These are phyloP conservation scores for Triglochin maritima DNA, from an alignment of 106 monocot genomes.

Conservation along the genomic window DNA sequence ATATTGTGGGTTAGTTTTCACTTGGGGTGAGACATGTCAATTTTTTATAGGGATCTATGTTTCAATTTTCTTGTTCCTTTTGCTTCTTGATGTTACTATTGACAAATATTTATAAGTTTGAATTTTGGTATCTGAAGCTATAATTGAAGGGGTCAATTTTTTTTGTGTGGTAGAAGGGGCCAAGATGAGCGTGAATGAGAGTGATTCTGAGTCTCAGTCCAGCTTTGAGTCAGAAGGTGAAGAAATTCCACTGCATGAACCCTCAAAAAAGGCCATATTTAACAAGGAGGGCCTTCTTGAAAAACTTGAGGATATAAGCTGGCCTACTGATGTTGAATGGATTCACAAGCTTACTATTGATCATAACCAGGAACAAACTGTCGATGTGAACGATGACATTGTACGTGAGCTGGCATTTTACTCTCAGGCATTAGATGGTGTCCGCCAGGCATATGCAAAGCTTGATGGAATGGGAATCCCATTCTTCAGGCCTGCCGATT, in stretches of 20 bases:
- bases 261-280: constrained; percentile 59
- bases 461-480: constrained; percentile 42
- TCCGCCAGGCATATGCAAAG: constrained; percentile 54
- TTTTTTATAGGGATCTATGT: too few species aligned
- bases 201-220: constrained; percentile 17
- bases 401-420: constrained; percentile 77
- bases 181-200: neutral
- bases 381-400: constrained; percentile 85
- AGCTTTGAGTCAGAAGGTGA: constrained; percentile 59
- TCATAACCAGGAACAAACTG: constrained; percentile 29
- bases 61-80: too few species aligned
- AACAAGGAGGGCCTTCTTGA: constrained; percentile 80
- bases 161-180: too few species aligned
- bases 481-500: constrained; percentile 82
- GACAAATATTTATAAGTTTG: too few species aligned
- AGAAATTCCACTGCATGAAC: constrained; percentile 30
- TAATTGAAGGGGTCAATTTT: too few species aligned
- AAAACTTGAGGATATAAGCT: constrained; percentile 81
- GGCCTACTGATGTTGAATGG: constrained; percentile 71
- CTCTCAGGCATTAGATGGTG: constrained; percentile 71
- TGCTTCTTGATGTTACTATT: too few species aligned
- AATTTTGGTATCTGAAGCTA: too few species aligned
- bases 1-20: too few species aligned
- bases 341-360: constrained; percentile 54
- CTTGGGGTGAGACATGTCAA: too few species aligned